Evolutionary conservation across 2,329 filamentous ascomycete species (phyloP).

Genomic region (Trichothecium sympodiale): DNA sequence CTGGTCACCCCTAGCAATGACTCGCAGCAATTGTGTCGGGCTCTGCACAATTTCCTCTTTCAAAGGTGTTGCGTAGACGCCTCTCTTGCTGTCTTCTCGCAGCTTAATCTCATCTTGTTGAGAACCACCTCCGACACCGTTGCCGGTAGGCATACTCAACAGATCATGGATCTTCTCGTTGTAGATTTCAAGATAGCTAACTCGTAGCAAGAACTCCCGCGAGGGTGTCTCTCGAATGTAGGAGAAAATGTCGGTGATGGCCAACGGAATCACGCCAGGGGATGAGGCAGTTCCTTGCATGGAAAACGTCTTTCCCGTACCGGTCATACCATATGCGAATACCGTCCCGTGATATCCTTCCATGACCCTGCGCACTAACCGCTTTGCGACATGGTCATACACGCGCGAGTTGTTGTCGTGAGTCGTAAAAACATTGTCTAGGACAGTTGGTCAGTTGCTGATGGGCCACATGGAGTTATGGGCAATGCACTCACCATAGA

Average conservation of each 20-base stretch:
- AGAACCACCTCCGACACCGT: slow-evolving; percentile 38
- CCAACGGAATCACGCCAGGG: slow-evolving; percentile 90
- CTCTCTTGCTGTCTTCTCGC: slow-evolving; percentile 89
- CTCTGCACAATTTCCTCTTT: slow-evolving; percentile 99
- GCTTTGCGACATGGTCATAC: slow-evolving; percentile 89
- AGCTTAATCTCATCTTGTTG: slow-evolving; percentile 91
- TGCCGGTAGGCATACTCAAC: slow-evolving; percentile 59
- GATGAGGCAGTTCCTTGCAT: slow-evolving; percentile 97
- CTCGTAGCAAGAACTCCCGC: slow-evolving; percentile 83
- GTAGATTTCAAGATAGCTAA: slow-evolving; percentile 98
- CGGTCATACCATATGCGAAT: slow-evolving; percentile 98
- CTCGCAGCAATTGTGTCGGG: slow-evolving; percentile 84
- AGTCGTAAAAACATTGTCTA: slow-evolving; percentile 93
- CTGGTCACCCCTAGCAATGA: slow-evolving; percentile 89
- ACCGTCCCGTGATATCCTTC: slow-evolving; percentile 98
- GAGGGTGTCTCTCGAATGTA: slow-evolving; percentile 96
- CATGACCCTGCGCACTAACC: slow-evolving; percentile 92
- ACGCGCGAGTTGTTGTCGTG: slow-evolving; percentile 91
- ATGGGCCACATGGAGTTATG: background rate
- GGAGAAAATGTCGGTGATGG: slow-evolving; percentile 97
- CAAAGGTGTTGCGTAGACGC: slow-evolving; percentile 88
- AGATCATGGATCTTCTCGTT: slow-evolving; percentile 96
- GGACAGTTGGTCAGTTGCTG: slow-evolving; percentile 9
- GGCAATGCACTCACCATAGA: slow-evolving; percentile 56
- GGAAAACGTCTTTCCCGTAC: slow-evolving; percentile 96